Base-by-base conservation (phyloP, 2,329 filamentous ascomycete genomes). In the Fusarium penzigii region DNA sequence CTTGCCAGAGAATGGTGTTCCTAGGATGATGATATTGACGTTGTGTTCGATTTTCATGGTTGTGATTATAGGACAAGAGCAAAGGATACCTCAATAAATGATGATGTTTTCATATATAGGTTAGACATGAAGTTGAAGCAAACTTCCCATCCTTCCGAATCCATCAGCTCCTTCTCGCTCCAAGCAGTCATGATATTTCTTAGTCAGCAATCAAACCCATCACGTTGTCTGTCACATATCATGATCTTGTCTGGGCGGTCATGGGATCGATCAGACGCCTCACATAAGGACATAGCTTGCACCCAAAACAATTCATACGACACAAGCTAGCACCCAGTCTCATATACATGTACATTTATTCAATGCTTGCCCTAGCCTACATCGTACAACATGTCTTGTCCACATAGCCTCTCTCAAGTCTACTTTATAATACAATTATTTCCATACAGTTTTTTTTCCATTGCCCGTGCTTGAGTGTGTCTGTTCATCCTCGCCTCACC, bases 361-460 rank as follows among this genome's bases (percentile, higher is more conserved):
- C 45, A 58, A 64, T 57, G 49, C 46, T 46, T 42, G 51, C 55
- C 56, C 58, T 52, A 57, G 57, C 51, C 58, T 64, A 65, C 61
- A 65, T 58, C 56, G 55, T 64, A 60, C 63, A 65, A n/a, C n/a
- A 48, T 56, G 49, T 48, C 57, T 50, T 34, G 46, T 44, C 42
- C 43, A 46, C 48, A 64, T 59, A 65, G 58, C 59, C 48, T 49
- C 53, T 52, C 47, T 53, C 51, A 46, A 39, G 44, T 61, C 41
- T 51, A 49, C 53, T 55, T 51, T 64, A 59, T 59, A 62, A 62
- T 60, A 67, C 60, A 67, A 53, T 49, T 55, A 49, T 54, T 32
- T 32, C 29, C 29, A 32, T 6, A 32, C 29, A 32, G 11, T 32
- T 32, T 6, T 6, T 11, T 32, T 32, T 58, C 52, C 49, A 48